phyloP scores from a whole-genome alignment of 1,284 basidiomycete genomes.

The Porogramme epimiltina region DNA sequence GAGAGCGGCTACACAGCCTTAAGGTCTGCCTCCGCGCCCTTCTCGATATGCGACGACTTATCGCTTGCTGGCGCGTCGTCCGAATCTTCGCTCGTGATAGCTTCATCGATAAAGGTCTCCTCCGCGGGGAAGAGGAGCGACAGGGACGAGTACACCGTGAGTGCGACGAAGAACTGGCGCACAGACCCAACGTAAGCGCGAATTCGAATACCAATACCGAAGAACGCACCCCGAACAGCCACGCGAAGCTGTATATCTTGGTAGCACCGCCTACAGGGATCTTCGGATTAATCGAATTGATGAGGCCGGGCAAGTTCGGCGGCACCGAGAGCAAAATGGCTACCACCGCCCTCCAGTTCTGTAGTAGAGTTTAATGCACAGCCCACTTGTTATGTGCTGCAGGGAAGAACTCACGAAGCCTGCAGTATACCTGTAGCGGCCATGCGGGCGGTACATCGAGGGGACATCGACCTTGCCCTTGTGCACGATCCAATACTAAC shows the following conservation, averaged over 20 bases:
- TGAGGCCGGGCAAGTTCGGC: slow-evolving; percentile 69
- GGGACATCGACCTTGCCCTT: slow-evolving; percentile 65
- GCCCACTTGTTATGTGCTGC: background rate
- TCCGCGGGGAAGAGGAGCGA: slow-evolving; percentile 58
- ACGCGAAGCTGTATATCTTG: slow-evolving; percentile 67
- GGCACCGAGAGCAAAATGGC: slow-evolving; percentile 64
- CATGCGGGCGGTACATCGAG: slow-evolving; percentile 69
- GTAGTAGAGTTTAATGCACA: background rate
- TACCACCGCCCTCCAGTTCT: slow-evolving; percentile 76
- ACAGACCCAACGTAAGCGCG: background rate
- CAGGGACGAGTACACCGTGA: slow-evolving; percentile 48
- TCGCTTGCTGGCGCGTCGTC: slow-evolving; percentile 6
- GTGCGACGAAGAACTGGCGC: slow-evolving; percentile 42
- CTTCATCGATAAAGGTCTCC: slow-evolving; percentile 57
- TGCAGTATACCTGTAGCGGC: slow-evolving; percentile 63
- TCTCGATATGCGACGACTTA: slow-evolving; percentile 18
- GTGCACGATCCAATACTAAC: slow-evolving; percentile 69
- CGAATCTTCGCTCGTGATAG: slow-evolving; percentile 36
- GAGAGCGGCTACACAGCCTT: slow-evolving; percentile 19
- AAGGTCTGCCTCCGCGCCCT: slow-evolving; percentile 22
- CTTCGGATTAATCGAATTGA: slow-evolving; percentile 62
- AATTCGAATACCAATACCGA: background rate
- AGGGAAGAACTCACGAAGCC: slow-evolving; percentile 53
- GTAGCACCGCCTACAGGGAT: slow-evolving; percentile 54
- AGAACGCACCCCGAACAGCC: slow-evolving; percentile 65